Evolutionary conservation across 371 early-diverging fungal species (phyloP).

Genomic region (Chytridium lagenaria): DNA sequence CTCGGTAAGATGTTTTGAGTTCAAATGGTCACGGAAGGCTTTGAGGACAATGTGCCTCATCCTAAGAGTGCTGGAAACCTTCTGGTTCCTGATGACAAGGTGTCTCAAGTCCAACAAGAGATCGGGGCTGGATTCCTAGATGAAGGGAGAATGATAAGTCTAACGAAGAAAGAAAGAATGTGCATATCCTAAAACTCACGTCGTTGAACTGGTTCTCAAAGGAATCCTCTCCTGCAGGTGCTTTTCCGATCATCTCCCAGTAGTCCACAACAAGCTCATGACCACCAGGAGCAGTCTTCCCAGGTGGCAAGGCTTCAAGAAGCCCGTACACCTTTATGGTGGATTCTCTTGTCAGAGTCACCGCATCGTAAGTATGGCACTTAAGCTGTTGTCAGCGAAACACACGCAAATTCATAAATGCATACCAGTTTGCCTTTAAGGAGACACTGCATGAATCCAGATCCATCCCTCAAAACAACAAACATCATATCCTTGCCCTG

Average conservation of each 20-base stretch:
- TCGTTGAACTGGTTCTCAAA: constrained; percentile 87
- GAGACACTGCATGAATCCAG: constrained; percentile 93
- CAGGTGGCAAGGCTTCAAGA: constrained; percentile 87
- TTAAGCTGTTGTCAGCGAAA: too few relatives aligned
- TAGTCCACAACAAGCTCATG: constrained; percentile 96
- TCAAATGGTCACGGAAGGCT: constrained; percentile 96
- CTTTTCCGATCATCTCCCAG: constrained; percentile 93
- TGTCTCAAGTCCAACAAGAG: constrained; percentile 95
- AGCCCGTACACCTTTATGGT: constrained; percentile 89
- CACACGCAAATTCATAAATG: too few relatives aligned
- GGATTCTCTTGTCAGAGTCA: constrained; percentile 92
- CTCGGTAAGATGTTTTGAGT: constrained; percentile 82
- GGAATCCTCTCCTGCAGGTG: constrained; percentile 95
- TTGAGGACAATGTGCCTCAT: constrained; percentile 88
- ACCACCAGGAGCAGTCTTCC: constrained; percentile 95
- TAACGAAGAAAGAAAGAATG: not conserved
- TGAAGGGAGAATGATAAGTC: constrained; percentile 25
- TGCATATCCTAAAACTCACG: too few relatives aligned
- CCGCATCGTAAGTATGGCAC: constrained; percentile 94
- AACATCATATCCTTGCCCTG: constrained; percentile 98
- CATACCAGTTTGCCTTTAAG: constrained; percentile 84
- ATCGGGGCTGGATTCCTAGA: constrained; percentile 84
- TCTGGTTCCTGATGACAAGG: constrained; percentile 95
- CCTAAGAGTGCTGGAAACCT: constrained; percentile 87
- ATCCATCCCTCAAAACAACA: constrained; percentile 92